Conservation (phyloP, 805 yeast species). For the Geotrichum ghanense region DNA sequence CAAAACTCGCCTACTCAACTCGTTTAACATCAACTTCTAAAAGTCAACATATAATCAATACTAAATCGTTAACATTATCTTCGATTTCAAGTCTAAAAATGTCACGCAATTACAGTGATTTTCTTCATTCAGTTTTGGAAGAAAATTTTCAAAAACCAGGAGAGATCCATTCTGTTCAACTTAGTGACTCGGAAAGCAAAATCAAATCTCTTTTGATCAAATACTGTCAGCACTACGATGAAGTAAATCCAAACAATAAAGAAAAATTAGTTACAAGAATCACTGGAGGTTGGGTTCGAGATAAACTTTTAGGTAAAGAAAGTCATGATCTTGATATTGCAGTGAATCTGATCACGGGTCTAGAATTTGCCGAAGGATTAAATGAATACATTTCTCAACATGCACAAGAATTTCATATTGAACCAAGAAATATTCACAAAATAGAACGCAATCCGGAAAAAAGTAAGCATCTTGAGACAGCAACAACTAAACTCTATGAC, state of each 20-base stretch:
- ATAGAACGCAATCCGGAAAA: constrained; percentile 91
- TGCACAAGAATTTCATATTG: constrained; percentile 21
- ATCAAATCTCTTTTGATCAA: constrained; percentile 22
- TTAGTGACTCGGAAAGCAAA: constrained; percentile 22
- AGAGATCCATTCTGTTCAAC: constrained; percentile 9
- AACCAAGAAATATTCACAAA: constrained; percentile 40
- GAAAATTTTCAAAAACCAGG: not conserved
- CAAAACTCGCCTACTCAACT: too few relatives aligned
- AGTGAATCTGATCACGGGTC: constrained; percentile 74
- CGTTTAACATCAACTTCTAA: too few relatives aligned
- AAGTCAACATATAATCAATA: too few relatives aligned
- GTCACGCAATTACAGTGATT: not conserved
- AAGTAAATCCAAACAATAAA: constrained; percentile 9
- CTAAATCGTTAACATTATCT: too few relatives aligned
- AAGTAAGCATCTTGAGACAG: constrained; percentile 92
- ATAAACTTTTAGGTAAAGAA: constrained; percentile 68
- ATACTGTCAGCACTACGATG: constrained; percentile 20
- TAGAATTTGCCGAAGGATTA: constrained; percentile 64
- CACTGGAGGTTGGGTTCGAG: constrained; percentile 99
- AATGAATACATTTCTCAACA: constrained; percentile 33
- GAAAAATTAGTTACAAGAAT: constrained; percentile 50
- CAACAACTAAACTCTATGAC: constrained; percentile 77
- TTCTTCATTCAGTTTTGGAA: not conserved
- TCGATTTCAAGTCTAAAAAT: too few relatives aligned
- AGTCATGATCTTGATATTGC: constrained; percentile 91